phyloP scores from a whole-genome alignment of 2,329 filamentous ascomycete species.

The Exophiala calicioides region DNA sequence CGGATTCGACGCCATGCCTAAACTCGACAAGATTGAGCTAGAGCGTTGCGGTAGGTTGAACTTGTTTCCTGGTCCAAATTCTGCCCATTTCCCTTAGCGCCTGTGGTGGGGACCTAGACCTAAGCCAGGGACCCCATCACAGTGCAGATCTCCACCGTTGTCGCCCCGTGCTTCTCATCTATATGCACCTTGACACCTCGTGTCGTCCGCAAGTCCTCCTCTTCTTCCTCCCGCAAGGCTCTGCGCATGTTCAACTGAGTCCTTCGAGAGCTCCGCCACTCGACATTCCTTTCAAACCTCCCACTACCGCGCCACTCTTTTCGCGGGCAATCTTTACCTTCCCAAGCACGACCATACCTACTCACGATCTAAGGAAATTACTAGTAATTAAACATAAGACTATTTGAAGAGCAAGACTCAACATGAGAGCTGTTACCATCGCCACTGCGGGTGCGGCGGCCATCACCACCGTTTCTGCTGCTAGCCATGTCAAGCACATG shows the following conservation, averaged over 20 bases:
- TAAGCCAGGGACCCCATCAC: constrained; percentile 8
- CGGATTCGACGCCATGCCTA: constrained; percentile 9
- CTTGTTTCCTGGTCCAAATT: constrained; percentile 5
- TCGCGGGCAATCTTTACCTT: constrained; percentile 79
- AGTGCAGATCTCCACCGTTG: constrained; percentile 12
- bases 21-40: constrained; percentile 6
- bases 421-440: constrained; percentile 73
- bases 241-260: constrained; percentile 28
- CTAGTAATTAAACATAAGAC: constrained; percentile 36
- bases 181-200: constrained; percentile 27
- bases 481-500: constrained; percentile 63
- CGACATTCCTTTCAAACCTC: constrained; percentile 21
- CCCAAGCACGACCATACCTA: constrained; percentile 22
- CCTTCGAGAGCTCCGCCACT: constrained; percentile 21
- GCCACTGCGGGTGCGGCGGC: constrained; percentile 60
- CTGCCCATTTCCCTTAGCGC: constrained; percentile 26
- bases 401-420: constrained; percentile 37
- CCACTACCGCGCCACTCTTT: constrained; percentile 57
- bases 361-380: constrained; percentile 27
- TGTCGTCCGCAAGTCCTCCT: constrained; percentile 20
- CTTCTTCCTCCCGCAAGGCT: constrained; percentile 27
- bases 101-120: constrained; percentile 11
- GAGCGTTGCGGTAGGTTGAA: constrained; percentile 9
- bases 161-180: constrained; percentile 20
- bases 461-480: constrained; percentile 55